Percentiles rank a stretch among this genome's conserved stretches.
phyloP scores from a whole-genome alignment of 805 yeast species.

The Kazachstania kunashirensis region DNA sequence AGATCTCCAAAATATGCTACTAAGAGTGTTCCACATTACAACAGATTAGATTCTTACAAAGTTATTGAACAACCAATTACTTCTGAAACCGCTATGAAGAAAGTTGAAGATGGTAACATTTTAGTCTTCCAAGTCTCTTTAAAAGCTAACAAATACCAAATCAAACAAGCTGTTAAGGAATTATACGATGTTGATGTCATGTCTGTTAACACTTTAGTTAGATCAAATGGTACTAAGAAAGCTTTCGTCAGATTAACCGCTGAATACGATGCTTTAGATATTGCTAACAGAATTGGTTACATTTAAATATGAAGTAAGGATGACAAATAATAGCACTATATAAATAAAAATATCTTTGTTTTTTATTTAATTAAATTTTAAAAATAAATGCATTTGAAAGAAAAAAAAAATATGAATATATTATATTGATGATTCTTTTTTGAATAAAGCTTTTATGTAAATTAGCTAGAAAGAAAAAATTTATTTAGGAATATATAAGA shows the following conservation, averaged over 20 bases:
- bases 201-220: constrained; percentile 91
- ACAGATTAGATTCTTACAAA: constrained; percentile 93
- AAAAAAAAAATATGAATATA: too few relatives aligned
- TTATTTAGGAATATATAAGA: too few relatives aligned
- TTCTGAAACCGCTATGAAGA: constrained; percentile 98
- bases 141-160: constrained; percentile 96
- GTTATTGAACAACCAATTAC: constrained; percentile 89
- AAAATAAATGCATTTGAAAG: not conserved
- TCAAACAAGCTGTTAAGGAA: constrained; percentile 96
- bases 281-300: constrained; percentile 99
- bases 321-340: not conserved
- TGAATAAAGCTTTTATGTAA: too few relatives aligned
- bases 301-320: constrained; percentile 42
- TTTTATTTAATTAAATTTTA: too few relatives aligned
- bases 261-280: constrained; percentile 98
- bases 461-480: too few relatives aligned
- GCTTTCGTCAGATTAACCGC: constrained; percentile 98
- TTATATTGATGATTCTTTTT: too few relatives aligned
- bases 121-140: constrained; percentile 96
- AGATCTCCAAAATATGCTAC: constrained; percentile 92
- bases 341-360: too few relatives aligned
- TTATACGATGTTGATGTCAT: constrained; percentile 92
- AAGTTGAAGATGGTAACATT: constrained; percentile 98
- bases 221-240: constrained; percentile 99
- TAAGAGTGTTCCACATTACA: constrained; percentile 94